Evolutionary conservation across 2,329 filamentous ascomycete genomes (phyloP).

Genomic region (Claviceps cyperi): DNA sequence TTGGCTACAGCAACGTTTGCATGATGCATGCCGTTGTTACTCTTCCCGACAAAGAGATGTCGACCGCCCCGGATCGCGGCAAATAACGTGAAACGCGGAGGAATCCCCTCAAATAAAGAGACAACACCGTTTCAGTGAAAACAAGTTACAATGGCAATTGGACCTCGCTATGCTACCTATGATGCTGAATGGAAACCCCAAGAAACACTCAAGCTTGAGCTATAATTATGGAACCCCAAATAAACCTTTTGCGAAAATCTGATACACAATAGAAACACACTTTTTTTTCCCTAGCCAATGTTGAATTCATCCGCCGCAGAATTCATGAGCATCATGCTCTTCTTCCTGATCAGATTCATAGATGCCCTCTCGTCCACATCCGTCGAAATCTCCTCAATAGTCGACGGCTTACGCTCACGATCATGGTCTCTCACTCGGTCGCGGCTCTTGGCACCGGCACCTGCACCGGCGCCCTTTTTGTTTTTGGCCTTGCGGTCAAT

Average conservation of each 20-base stretch:
- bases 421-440: not conserved
- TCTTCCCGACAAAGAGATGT: no score
- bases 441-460: slow-evolving; percentile 7
- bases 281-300: slow-evolving; percentile 33
- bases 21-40: no score
- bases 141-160: not conserved
- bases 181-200: not conserved
- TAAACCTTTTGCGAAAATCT: no score
- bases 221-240: not conserved
- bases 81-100: no score
- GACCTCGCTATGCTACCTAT: not conserved
- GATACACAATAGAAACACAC: not conserved
- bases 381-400: not conserved
- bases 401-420: slow-evolving; percentile 8
- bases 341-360: slow-evolving; percentile 39
- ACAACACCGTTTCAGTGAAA: not conserved
- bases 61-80: no score
- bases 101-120: not conserved
- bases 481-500: slow-evolving; percentile 29
- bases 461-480: slow-evolving; percentile 14
- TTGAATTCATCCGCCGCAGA: slow-evolving; percentile 54
- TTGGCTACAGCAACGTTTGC: no score
- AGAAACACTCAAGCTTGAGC: not conserved
- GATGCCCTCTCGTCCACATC: slow-evolving; percentile 18
- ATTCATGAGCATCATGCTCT: slow-evolving; percentile 51